A percentile compares a stretch with the other conserved stretches of the same genome.
Conservation (phyloP, 495 filamentous ascomycete genomes). For the Aspergillus mulundensis region DNA sequence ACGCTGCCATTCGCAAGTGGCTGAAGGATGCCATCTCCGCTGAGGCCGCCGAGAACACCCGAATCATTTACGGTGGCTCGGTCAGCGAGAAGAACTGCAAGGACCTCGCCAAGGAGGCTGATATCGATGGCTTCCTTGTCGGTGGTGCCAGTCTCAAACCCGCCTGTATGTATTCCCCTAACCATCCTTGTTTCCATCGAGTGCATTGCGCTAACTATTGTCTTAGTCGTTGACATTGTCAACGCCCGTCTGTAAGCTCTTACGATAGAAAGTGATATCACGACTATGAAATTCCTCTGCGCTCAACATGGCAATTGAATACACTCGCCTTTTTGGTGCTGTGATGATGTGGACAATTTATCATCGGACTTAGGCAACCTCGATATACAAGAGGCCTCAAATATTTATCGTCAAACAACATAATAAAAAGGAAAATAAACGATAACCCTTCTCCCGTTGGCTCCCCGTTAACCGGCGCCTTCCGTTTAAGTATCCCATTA, state of each 20-base stretch:
- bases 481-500: not conserved
- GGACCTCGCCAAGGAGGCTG: slow-evolving; percentile 82
- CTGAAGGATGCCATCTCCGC: slow-evolving; percentile 67
- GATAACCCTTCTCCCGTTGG: not conserved
- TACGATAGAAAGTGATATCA: not conserved
- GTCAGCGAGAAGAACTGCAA: slow-evolving; percentile 98
- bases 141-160: slow-evolving; percentile 98
- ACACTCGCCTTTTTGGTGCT: not conserved
- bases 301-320: not conserved
- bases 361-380: not conserved
- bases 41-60: slow-evolving; percentile 68
- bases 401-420: not conserved
- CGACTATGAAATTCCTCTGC: not conserved
- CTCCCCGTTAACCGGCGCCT: not conserved
- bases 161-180: slow-evolving; percentile 68
- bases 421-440: not conserved
- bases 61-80: slow-evolving; percentile 92
- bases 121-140: slow-evolving; percentile 98
- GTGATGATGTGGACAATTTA: not conserved
- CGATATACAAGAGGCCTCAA: not conserved
- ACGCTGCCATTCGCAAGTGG: slow-evolving; percentile 89
- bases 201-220: not conserved
- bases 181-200: not conserved
- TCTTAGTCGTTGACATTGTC: slow-evolving; percentile 64
- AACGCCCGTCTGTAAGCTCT: slow-evolving; percentile 50